phyloP scores from a whole-genome alignment of 169 alveolate species.

The Plasmodium coatneyi region DNA sequence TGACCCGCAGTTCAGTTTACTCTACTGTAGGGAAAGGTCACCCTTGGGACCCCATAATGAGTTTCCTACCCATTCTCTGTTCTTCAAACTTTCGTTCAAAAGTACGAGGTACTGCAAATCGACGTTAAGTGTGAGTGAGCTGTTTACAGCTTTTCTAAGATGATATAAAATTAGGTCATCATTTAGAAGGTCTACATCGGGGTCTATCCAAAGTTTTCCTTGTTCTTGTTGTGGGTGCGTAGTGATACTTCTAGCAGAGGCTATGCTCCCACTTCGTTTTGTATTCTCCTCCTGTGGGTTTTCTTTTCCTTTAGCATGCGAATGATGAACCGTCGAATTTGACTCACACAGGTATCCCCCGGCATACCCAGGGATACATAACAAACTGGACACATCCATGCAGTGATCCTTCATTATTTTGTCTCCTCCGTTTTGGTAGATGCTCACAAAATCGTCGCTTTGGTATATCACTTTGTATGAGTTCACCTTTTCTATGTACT shows the following conservation, averaged over 20 bases:
- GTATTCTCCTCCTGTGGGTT: not conserved
- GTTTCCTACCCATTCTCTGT: not conserved
- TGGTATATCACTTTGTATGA: slow-evolving; percentile 28
- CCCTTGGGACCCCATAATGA: not conserved
- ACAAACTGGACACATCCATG: slow-evolving; percentile 33
- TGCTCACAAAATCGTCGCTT: slow-evolving; percentile 27
- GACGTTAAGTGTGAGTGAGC: slow-evolving; percentile 46
- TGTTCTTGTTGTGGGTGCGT: not conserved
- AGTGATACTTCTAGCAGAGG: not conserved
- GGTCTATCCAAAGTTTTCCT: not conserved
- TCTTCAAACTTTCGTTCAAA: slow-evolving; percentile 12
- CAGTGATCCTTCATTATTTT: not conserved
- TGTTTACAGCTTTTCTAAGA: slow-evolving; percentile 27
- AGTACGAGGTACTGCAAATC: slow-evolving; percentile 41
- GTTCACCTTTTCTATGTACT: slow-evolving; percentile 15
- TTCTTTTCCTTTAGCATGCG: not conserved
- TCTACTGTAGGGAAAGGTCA: not conserved
- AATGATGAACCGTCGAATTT: slow-evolving; percentile 10
- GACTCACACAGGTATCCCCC: slow-evolving; percentile 44
- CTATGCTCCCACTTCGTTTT: not conserved
- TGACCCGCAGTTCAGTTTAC: not conserved
- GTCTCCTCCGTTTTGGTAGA: slow-evolving; percentile 23
- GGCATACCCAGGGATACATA: slow-evolving; percentile 68
- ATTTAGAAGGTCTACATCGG: not conserved
- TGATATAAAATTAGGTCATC: slow-evolving; percentile 25